phyloP scores from a whole-genome alignment of 2,329 filamentous ascomycete species.

The Tricladium varicosporioides region DNA sequence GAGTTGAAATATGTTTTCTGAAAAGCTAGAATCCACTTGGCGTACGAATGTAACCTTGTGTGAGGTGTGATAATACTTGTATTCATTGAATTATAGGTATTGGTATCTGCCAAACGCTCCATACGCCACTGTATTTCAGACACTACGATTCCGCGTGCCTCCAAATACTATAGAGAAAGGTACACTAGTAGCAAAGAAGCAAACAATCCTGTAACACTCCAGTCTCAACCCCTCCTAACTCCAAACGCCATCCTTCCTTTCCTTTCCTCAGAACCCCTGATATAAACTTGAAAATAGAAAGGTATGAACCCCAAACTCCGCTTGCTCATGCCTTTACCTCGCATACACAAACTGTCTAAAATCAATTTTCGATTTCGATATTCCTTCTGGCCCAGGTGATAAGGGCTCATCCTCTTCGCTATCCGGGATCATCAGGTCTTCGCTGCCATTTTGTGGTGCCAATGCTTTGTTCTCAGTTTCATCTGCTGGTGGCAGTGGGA shows the following conservation, averaged over 20 bases:
- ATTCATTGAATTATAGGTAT: no score
- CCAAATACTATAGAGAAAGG: neutral
- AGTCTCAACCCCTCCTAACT: neutral
- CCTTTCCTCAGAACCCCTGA: neutral
- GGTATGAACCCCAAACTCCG: neutral
- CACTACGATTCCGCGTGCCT: neutral
- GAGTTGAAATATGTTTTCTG: no score
- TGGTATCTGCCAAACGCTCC: neutral
- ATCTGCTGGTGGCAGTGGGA: conserved; percentile 34
- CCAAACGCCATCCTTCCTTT: conserved; percentile 7
- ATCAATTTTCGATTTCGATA: conserved; percentile 8
- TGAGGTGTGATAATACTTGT: no score
- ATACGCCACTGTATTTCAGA: neutral
- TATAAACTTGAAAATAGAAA: neutral
- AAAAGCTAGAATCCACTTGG: no score
- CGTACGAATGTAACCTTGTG: no score
- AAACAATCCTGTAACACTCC: neutral
- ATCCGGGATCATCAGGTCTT: conserved; percentile 49
- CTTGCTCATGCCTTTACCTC: conserved; percentile 1
- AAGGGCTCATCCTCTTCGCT: conserved; percentile 41
- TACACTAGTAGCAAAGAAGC: neutral
- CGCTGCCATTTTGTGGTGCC: conserved; percentile 41
- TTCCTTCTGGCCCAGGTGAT: conserved; percentile 15
- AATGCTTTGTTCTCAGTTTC: conserved; percentile 23
- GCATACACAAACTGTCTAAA: conserved; percentile 20